Percentiles rank a stretch among this genome's conserved stretches.
Evolutionary conservation across 768 basidiomycete species (phyloP).

Genomic region (Tubosaeta sp.): DNA sequence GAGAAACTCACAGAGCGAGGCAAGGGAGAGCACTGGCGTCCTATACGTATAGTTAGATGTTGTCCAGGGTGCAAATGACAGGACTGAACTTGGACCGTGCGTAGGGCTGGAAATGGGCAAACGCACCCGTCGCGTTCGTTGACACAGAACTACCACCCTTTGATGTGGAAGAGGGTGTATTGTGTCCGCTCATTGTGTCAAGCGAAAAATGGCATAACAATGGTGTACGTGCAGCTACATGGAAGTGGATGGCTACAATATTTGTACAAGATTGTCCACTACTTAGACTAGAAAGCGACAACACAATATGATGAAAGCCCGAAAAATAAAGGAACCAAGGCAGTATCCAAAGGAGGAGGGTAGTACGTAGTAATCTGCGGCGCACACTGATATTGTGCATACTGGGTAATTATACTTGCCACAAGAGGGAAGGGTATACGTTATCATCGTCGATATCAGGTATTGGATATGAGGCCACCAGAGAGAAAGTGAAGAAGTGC

Average conservation of each 20-base stretch:
- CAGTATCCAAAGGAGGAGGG: slow-evolving; percentile 1
- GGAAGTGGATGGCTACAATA: slow-evolving; percentile 5
- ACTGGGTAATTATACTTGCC: not conserved
- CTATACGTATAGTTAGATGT: slow-evolving; percentile 22
- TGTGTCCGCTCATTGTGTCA: slow-evolving; percentile 4
- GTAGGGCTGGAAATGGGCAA: slow-evolving; percentile 26
- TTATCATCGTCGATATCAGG: not conserved
- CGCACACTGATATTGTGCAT: not conserved
- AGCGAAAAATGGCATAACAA: not conserved
- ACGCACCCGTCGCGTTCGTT: slow-evolving; percentile 19
- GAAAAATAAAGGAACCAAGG: not conserved
- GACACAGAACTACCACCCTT: not conserved
- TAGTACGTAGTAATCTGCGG: slow-evolving; percentile 7
- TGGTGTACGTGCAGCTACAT: not conserved
- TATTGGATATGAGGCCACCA: not conserved
- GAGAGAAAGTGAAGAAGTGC: slow-evolving; percentile 28
- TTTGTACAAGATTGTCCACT: not conserved
- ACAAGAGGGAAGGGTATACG: not conserved
- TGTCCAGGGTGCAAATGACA: not conserved
- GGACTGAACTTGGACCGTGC: slow-evolving; percentile 30
- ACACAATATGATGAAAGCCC: slow-evolving; percentile 3
- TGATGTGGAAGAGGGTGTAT: not conserved
- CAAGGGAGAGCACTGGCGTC: slow-evolving; percentile 27
- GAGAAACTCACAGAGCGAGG: slow-evolving; percentile 32
- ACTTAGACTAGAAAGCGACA: slow-evolving; percentile 2